These are phyloP conservation scores for Lactuca saligna DNA, from an alignment of 129 eudicot genomes.

Conservation along the genomic window DNA sequence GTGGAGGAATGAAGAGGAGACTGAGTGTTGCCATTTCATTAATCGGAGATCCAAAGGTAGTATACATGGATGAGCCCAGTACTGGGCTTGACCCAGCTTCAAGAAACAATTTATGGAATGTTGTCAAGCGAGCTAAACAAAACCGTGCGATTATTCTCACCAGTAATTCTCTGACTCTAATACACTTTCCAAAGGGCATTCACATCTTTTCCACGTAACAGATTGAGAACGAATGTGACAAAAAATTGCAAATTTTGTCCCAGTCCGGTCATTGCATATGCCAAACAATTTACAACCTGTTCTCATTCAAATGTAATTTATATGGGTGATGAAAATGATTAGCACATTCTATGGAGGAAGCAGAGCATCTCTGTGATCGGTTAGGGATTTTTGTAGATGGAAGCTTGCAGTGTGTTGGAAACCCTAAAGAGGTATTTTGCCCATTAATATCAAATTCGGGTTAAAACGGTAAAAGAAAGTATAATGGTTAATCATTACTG, in stretches of 20 bases:
- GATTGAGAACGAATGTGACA: no score
- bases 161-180: slow-evolving; percentile 45
- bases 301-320: not conserved
- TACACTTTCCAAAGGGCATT: not conserved
- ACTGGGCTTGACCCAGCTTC: slow-evolving; percentile 98
- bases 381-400: slow-evolving; percentile 94
- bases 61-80: slow-evolving; percentile 97
- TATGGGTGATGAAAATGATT: slow-evolving; percentile 17
- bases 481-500: no score
- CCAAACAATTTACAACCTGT: not conserved
- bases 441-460: no score
- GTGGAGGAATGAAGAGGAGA: slow-evolving; percentile 99
- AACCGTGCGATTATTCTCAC: slow-evolving; percentile 87
- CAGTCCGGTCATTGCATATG: not conserved
- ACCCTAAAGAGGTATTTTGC: slow-evolving; percentile 78
- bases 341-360: slow-evolving; percentile 99
- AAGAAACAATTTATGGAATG: slow-evolving; percentile 79
- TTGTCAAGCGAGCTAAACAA: slow-evolving; percentile 83
- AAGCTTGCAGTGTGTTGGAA: slow-evolving; percentile 80
- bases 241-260: not conserved
- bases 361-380: slow-evolving; percentile 92
- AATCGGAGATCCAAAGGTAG: slow-evolving; percentile 91
- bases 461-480: no score
- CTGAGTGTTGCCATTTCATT: slow-evolving; percentile 97
- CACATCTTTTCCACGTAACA: not conserved